Evolutionary conservation across 805 yeast genomes (phyloP), one percentile per base, ranked within the genome.

Genomic region (Pachysolen tannophilus): DNA sequence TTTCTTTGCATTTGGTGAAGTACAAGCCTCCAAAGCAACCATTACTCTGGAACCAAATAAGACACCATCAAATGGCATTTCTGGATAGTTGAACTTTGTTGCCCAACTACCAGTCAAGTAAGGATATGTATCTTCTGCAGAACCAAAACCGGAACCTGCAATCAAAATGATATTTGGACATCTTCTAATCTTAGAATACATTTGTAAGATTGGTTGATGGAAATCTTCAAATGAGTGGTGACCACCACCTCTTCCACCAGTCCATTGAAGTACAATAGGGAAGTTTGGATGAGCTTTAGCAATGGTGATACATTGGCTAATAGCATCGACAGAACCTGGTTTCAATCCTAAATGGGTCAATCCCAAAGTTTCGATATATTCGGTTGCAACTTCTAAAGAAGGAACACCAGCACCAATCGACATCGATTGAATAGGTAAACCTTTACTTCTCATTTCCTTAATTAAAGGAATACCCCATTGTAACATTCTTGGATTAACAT

Each of bases 231-330:
- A 92, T 33, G 97, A 90, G 63, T 92, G 99, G 61, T 92, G 99
- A 56, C 99, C 99, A 75, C 99, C 99, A 68, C 97, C 99, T 75
- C 99, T 88, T 63, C 99, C 99, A 74, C 97, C 98, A 41, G 99
- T 92, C 99, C 99, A 92, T 70, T 92, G 98, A 50, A 92, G 67
- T 37, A 92, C 90, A 53, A 92, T 86, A 45, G 98, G 99, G 88
- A 92, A 92, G 44, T 60, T 66, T 47, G 98, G 98, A 65, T 88
- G 94, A 33, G 94, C 88, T 56, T 83, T 85, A 37, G 99, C 98
- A 55, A 92, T 92, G 42, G 81, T 65, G 49, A 92, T 78, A 47
- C 78, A 84, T 60, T 83, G 90, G 45, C 78, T 69, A 53, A 92
- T 86, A 29, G 97, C 82, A 49, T 92, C 98, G 38, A 87, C 72